phyloP scores from a whole-genome alignment of 495 filamentous ascomycete genomes.

The Xylaria longipes region DNA sequence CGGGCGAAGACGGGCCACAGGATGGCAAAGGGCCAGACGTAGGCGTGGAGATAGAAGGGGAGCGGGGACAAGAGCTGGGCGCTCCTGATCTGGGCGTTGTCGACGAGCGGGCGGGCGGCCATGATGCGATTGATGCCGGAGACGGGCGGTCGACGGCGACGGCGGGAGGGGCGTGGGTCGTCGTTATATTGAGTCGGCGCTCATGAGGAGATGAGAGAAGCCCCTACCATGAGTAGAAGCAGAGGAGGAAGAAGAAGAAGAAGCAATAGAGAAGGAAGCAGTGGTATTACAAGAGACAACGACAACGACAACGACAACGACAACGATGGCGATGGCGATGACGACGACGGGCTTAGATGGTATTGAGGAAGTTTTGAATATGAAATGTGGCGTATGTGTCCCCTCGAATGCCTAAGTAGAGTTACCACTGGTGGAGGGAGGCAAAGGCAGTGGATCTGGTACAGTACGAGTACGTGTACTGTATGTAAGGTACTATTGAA shows the following conservation, averaged over 20 bases:
- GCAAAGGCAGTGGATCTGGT: not conserved
- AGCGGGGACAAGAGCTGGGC: conserved; percentile 90
- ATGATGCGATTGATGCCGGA: conserved; percentile 27
- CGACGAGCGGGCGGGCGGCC: conserved; percentile 71
- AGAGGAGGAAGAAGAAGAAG: not conserved
- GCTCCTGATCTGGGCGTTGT: conserved; percentile 85
- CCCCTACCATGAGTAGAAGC: not conserved
- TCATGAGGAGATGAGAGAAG: conserved; percentile 22
- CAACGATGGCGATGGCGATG: not conserved
- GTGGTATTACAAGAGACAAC: too few relatives aligned
- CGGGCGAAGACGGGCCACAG: conserved; percentile 91
- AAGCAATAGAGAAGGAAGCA: not conserved
- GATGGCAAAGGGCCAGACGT: conserved; percentile 89
- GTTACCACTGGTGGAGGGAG: not conserved
- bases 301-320: not conserved
- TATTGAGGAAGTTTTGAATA: not conserved
- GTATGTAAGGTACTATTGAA: not conserved
- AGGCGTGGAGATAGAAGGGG: conserved; percentile 79
- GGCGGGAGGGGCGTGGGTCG: not conserved
- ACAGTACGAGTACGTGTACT: not conserved
- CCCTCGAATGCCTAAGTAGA: not conserved
- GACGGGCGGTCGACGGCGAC: not conserved
- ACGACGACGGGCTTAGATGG: not conserved
- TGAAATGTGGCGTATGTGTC: conserved; percentile 4
- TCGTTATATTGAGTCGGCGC: conserved; percentile 21